Conservation (phyloP, 2,329 filamentous ascomycete species). For the Fusarium chuoi region DNA sequence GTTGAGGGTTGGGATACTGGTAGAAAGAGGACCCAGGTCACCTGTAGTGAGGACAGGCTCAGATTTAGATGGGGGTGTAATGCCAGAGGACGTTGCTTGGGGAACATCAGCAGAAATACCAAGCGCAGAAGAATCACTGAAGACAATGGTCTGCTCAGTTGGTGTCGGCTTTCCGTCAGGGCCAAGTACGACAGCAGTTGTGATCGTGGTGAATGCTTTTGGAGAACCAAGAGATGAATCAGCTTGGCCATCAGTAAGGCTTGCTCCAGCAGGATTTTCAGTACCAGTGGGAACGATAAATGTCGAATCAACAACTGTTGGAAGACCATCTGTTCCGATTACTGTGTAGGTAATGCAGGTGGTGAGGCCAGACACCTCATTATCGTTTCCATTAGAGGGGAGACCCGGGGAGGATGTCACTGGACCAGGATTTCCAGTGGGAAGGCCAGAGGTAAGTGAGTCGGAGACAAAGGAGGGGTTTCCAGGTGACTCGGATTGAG, state of each 20-base stretch:
- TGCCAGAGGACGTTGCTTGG: slow-evolving; percentile 28
- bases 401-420: slow-evolving; percentile 21
- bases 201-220: slow-evolving; percentile 41
- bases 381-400: slow-evolving; percentile 5
- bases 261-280: slow-evolving; percentile 32
- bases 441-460: slow-evolving; percentile 31
- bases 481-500: slow-evolving; percentile 29
- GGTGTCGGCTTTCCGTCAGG: slow-evolving; percentile 47
- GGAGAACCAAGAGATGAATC: slow-evolving; percentile 23
- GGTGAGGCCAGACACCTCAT: slow-evolving; percentile 21
- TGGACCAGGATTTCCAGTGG: slow-evolving; percentile 40
- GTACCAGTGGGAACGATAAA: slow-evolving; percentile 41
- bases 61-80: slow-evolving; percentile 23
- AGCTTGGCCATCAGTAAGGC: slow-evolving; percentile 12
- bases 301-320: slow-evolving; percentile 48
- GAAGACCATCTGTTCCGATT: slow-evolving; percentile 44
- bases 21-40: slow-evolving; percentile 5
- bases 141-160: slow-evolving; percentile 48
- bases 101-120: slow-evolving; percentile 28
- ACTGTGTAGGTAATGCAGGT: slow-evolving; percentile 48
- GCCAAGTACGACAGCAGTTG: slow-evolving; percentile 48
- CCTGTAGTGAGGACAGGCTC: slow-evolving; percentile 25
- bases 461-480: slow-evolving; percentile 38
- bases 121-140: slow-evolving; percentile 39
- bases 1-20: slow-evolving; percentile 38